Percentiles rank a stretch among this genome's conserved stretches.
Conservation (phyloP, 2,329 filamentous ascomycete species). For the Colletotrichum lupini region DNA sequence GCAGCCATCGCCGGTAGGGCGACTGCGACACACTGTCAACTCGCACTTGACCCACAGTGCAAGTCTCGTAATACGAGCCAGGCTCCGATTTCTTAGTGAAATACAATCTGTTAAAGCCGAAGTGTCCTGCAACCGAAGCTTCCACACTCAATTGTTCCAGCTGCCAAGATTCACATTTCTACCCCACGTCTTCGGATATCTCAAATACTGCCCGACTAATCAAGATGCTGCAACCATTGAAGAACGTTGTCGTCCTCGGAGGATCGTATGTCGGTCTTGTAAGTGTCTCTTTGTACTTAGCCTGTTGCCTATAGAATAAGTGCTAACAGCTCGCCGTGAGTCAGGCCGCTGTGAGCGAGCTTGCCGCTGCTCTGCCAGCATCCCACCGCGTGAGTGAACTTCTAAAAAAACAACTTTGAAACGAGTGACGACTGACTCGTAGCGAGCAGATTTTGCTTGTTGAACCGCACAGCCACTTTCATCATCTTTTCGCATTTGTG, state of each 20-base stretch:
- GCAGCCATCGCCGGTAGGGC: no score
- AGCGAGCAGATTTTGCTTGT: conserved; percentile 3
- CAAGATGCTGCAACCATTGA: conserved; percentile 30
- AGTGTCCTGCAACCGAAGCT: no score
- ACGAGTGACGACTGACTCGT: not conserved
- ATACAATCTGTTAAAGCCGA: no score
- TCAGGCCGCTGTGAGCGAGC: conserved; percentile 10
- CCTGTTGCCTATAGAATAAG: no score
- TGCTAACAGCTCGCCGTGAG: conserved; percentile 23
- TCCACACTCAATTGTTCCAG: no score
- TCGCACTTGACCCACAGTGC: no score
- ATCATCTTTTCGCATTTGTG: conserved; percentile 21
- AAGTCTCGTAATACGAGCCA: no score
- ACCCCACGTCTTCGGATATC: no score
- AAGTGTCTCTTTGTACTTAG: not conserved
- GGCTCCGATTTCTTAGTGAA: no score
- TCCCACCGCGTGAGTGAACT: conserved; percentile 10
- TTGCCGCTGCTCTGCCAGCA: conserved; percentile 15
- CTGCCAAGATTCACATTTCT: no score
- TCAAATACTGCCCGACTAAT: no score
- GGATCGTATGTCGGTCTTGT: conserved; percentile 56
- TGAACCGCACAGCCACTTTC: conserved; percentile 28
- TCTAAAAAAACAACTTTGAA: not conserved
- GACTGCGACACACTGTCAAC: no score
- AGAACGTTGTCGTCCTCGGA: conserved; percentile 54